Evolutionary conservation across 768 basidiomycete genomes (phyloP).

Genomic region (Crassisporium funariophilum): DNA sequence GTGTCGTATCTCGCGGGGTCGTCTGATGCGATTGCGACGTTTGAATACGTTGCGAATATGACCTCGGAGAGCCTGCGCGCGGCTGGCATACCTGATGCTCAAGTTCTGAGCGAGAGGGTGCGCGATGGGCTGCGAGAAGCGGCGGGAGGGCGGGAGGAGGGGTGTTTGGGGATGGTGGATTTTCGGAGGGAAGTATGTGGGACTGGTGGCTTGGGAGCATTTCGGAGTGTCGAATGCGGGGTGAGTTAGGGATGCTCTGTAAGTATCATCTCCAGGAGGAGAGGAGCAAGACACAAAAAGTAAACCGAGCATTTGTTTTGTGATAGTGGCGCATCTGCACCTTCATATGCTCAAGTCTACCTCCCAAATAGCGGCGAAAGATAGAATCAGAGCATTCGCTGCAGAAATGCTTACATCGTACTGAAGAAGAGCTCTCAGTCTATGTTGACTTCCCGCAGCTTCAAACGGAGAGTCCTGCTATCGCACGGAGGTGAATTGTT

Average conservation of each 20-base stretch:
- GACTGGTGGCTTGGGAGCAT: constrained; percentile 37
- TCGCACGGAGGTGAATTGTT: constrained; percentile 33
- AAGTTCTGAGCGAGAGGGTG: constrained; percentile 5
- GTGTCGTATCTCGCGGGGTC: background rate
- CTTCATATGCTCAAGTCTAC: constrained; percentile 19
- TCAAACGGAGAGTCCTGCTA: constrained; percentile 22
- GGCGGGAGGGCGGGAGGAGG: constrained; percentile 10
- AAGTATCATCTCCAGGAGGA: constrained; percentile 12
- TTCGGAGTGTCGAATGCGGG: constrained; percentile 31
- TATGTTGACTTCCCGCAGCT: constrained; percentile 14
- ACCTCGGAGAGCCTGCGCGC: background rate
- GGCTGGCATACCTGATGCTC: constrained; percentile 7
- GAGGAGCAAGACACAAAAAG: background rate
- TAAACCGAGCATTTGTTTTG: background rate
- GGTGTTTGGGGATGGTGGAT: constrained; percentile 33
- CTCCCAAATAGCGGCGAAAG: constrained; percentile 7
- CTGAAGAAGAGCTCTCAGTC: background rate
- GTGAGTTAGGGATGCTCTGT: constrained; percentile 37
- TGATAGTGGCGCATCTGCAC: constrained; percentile 33
- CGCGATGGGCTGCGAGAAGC: constrained; percentile 4
- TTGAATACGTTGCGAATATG: constrained; percentile 4
- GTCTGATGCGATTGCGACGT: background rate
- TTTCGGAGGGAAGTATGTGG: constrained; percentile 36
- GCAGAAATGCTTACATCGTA: constrained; percentile 19
- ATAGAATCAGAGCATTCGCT: constrained; percentile 20